Percentiles rank a stretch among this genome's conserved stretches.
phyloP scores from a whole-genome alignment of 2,329 filamentous ascomycete genomes.

The Claviceps sp. region DNA sequence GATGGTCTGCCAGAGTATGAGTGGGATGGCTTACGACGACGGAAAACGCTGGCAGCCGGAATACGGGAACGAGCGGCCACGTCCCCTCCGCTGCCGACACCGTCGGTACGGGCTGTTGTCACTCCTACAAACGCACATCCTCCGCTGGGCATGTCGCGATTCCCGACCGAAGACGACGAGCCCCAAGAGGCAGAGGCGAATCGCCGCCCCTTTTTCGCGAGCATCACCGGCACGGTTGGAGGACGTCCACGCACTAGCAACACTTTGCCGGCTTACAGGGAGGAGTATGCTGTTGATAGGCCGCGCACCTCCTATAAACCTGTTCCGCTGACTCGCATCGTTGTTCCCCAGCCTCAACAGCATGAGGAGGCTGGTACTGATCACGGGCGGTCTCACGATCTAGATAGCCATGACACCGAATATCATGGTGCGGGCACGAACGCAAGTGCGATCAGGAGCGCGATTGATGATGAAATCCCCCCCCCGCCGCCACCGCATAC shows the following conservation, averaged over 20 bases:
- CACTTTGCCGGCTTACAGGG: conserved; percentile 17
- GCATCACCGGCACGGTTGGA: conserved; percentile 41
- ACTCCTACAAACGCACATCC: conserved; percentile 18
- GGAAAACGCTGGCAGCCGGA: conserved; percentile 39
- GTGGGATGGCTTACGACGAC: conserved; percentile 79
- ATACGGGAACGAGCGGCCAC: conserved; percentile 15
- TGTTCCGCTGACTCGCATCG: conserved; percentile 48
- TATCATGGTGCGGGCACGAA: conserved; percentile 34
- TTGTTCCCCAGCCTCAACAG: conserved; percentile 33
- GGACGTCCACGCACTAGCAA: conserved; percentile 20
- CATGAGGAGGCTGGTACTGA: conserved; percentile 28
- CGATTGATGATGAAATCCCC: conserved; percentile 19
- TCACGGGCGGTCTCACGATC: conserved; percentile 28
- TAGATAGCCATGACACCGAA: conserved; percentile 29
- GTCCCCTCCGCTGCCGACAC: conserved; percentile 14
- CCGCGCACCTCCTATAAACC: conserved; percentile 45
- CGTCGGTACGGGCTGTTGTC: conserved; percentile 9
- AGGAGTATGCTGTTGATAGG: conserved; percentile 26
- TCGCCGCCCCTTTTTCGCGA: conserved; percentile 36
- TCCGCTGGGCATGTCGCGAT: conserved; percentile 67
- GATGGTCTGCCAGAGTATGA: conserved; percentile 59
- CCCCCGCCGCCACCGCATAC: conserved; percentile 44
- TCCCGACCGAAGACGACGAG: conserved; percentile 54
- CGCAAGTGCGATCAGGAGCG: conserved; percentile 18
- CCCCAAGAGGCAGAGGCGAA: conserved; percentile 34